Evolutionary conservation across 306 rosid species (phyloP).

Genomic region (Phaseolus lunatus): DNA sequence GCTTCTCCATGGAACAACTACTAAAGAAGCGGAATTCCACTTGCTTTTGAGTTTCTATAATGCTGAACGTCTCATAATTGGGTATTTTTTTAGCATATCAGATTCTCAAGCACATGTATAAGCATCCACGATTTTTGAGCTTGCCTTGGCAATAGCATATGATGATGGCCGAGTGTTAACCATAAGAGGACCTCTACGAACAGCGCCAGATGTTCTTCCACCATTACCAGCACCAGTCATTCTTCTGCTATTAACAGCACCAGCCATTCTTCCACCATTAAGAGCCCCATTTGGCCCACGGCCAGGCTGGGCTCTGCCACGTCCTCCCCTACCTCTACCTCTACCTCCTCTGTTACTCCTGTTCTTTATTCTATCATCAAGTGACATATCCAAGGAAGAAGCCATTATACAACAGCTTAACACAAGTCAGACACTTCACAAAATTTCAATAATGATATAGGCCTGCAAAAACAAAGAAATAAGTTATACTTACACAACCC

Average conservation of each 20-base stretch:
- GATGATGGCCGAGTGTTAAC: slow-evolving; percentile 76
- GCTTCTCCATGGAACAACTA: slow-evolving; percentile 75
- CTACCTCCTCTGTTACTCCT: slow-evolving; percentile 69
- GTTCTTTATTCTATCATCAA: slow-evolving; percentile 87
- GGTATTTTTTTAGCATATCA: slow-evolving; percentile 58
- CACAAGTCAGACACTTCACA: slow-evolving; percentile 24
- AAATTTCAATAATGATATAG: neutral
- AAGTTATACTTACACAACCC: neutral
- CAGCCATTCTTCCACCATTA: slow-evolving; percentile 63
- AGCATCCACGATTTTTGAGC: slow-evolving; percentile 79
- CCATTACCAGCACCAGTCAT: slow-evolving; percentile 47
- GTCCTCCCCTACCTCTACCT: slow-evolving; percentile 82
- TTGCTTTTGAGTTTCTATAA: slow-evolving; percentile 62
- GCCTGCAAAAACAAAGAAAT: slow-evolving; percentile 41
- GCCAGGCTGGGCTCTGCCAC: slow-evolving; percentile 73
- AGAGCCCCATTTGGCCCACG: slow-evolving; percentile 70
- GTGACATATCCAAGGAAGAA: slow-evolving; percentile 89
- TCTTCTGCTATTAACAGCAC: slow-evolving; percentile 61
- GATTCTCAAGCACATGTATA: slow-evolving; percentile 79
- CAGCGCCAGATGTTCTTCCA: slow-evolving; percentile 63
- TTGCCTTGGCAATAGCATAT: slow-evolving; percentile 95
- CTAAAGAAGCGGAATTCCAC: slow-evolving; percentile 56
- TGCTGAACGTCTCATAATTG: slow-evolving; percentile 57
- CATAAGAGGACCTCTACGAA: slow-evolving; percentile 78
- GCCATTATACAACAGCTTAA: slow-evolving; percentile 56